Base-by-base conservation (phyloP, 192 early-diverging fungal genomes). In the Mortierella claussenii region DNA sequence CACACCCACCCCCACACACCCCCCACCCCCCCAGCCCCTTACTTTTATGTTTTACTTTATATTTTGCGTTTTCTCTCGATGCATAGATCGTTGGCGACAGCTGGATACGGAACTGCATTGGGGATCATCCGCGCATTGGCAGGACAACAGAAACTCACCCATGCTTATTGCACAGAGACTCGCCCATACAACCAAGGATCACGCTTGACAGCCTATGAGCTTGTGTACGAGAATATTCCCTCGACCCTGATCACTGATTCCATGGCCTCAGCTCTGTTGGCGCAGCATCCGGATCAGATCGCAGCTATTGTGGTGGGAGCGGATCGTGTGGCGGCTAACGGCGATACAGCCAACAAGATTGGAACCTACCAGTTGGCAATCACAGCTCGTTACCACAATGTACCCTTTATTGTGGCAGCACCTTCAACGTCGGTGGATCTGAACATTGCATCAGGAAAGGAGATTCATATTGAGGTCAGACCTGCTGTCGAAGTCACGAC, bases 301-400 rank as follows among this genome's bases (percentile, higher is more conserved):
- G 74, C 85, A 2, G 98, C 96, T 31, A 91, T 99, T 36, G 85
- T 99, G 32, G 97, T 99, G 2, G 97, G 97, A 34, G 97, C 97
- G 0, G 97, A 99, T 61, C 90, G 97, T 52, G 95, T 99, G 2
- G 94, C 96, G 8, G 88, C 89, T 10, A 99, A 98, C 71, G 97
- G 97, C 44, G 97, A 99, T 65, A 98, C 97, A 0, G 96, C 97
- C 30, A 98, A 98, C 82, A 99, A 98, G 79, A 98, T 99, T 60
- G 97, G 97, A 15, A 99, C 97, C 7, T 99, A 98, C 60, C 97
- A 99, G 70, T 80, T 99, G 48, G 96, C 97, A 23, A 96, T 99
- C 61, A 83, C 92, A 9, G 97, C 97, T 11, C 85, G 83, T 45
- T 87, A 89, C 78, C 95, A 98, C 71, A 83, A 83, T 18, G 85